Percentiles rank a stretch among this genome's conserved stretches.
Evolutionary conservation across 176 grass and related monocot genomes (phyloP).

Genomic region (Oryza longistaminata): DNA sequence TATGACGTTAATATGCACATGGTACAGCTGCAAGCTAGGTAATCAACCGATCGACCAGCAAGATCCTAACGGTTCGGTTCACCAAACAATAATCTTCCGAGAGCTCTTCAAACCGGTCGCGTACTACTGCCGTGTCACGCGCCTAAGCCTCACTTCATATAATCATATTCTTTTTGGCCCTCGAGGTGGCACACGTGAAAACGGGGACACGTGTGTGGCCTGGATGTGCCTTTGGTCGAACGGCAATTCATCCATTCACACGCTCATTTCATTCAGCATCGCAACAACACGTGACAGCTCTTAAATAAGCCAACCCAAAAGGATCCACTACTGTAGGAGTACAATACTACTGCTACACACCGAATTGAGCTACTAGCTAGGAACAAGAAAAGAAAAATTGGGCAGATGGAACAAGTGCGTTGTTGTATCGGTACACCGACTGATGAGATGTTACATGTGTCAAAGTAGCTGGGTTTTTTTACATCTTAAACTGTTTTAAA

Average conservation of each 20-base stretch:
- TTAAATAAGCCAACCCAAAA: neutral
- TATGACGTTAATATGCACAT: neutral
- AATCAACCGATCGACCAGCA: neutral
- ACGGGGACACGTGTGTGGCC: conserved; percentile 5
- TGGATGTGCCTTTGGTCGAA: neutral
- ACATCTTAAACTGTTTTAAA: too few relatives aligned
- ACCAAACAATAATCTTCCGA: neutral
- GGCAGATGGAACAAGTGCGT: neutral
- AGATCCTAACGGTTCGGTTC: neutral
- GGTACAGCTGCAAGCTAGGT: neutral
- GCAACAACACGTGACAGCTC: neutral
- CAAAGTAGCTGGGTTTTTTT: neutral
- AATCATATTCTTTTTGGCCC: neutral
- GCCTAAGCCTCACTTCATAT: neutral
- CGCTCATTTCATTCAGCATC: neutral
- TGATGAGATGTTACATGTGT: neutral
- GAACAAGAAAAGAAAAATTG: neutral
- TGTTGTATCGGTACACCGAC: neutral
- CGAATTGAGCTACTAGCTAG: neutral
- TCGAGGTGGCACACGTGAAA: too few relatives aligned
- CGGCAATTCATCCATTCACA: neutral
- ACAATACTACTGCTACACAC: neutral
- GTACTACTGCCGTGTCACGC: neutral
- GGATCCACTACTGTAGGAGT: neutral
- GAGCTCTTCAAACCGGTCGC: neutral